phyloP scores from a whole-genome alignment of 805 yeast genomes.

The Suhomyces faveliae region DNA sequence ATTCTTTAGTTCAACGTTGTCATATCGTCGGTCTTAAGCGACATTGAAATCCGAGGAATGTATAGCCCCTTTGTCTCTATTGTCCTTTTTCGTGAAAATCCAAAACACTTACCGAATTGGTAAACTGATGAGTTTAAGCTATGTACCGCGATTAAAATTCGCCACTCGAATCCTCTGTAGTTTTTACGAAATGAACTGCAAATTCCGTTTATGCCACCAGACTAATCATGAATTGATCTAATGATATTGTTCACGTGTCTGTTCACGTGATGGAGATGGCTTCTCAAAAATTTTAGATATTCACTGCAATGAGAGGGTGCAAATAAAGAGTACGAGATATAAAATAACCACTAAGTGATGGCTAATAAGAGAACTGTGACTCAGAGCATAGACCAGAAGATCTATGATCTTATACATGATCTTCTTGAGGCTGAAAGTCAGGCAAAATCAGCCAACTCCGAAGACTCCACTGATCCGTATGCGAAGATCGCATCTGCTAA shows the following conservation, averaged over 20 bases:
- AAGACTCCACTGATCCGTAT: constrained; percentile 39
- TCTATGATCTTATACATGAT: constrained; percentile 53
- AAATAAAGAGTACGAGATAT: background rate
- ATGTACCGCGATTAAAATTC: background rate
- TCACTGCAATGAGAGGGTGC: background rate
- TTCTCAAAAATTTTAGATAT: background rate
- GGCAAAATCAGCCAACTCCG: constrained; percentile 51
- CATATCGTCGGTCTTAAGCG: background rate
- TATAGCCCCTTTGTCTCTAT: background rate
- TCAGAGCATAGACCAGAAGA: constrained; percentile 49
- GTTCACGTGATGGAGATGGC: background rate
- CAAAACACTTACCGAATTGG: background rate
- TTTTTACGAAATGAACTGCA: background rate
- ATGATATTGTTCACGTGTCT: background rate
- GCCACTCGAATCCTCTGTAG: background rate
- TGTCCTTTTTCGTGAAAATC: too few relatives aligned
- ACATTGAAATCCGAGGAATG: background rate
- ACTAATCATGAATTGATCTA: background rate
- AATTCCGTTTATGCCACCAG: background rate
- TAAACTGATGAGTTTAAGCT: background rate
- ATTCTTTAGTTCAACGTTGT: background rate
- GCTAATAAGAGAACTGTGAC: constrained; percentile 11
- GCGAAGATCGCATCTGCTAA: constrained; percentile 57
- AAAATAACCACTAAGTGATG: constrained; percentile 3
- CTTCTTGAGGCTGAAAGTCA: constrained; percentile 60